phyloP scores from a whole-genome alignment of 176 grass and related monocot genomes.

The Metroxylon sagu region DNA sequence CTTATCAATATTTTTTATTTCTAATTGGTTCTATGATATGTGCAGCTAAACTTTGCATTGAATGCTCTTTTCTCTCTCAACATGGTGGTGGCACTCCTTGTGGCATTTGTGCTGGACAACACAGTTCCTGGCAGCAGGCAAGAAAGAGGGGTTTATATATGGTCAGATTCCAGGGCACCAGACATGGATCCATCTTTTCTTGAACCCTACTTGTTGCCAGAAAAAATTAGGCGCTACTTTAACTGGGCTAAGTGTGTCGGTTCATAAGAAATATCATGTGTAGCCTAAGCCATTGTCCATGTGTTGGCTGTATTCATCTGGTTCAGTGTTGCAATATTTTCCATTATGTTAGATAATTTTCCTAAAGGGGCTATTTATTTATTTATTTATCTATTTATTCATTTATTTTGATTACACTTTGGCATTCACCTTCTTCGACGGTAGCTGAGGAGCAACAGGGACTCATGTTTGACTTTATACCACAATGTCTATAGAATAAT shows the following conservation, averaged over 20 bases:
- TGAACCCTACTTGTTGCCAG: slow-evolving; percentile 67
- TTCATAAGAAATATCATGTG: slow-evolving; percentile 8
- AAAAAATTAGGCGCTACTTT: slow-evolving; percentile 73
- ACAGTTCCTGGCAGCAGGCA: slow-evolving; percentile 81
- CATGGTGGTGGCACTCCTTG: slow-evolving; percentile 80
- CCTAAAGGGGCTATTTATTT: too few relatives aligned
- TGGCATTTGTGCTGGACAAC: slow-evolving; percentile 82
- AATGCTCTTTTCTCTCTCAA: slow-evolving; percentile 86
- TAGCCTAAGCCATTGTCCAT: too few relatives aligned
- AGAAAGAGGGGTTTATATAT: slow-evolving; percentile 92
- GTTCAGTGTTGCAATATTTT: too few relatives aligned
- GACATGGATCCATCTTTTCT: slow-evolving; percentile 59
- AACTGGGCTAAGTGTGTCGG: slow-evolving; percentile 69
- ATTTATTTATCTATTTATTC: too few relatives aligned
- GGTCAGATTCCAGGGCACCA: slow-evolving; percentile 61
- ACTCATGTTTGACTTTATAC: too few relatives aligned
- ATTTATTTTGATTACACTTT: too few relatives aligned
- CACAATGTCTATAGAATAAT: too few relatives aligned
- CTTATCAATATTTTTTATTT: neutral
- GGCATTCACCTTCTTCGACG: too few relatives aligned
- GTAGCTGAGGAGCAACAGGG: too few relatives aligned
- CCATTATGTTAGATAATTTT: too few relatives aligned
- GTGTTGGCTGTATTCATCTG: too few relatives aligned
- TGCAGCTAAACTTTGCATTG: slow-evolving; percentile 78
- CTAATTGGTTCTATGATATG: neutral